A percentile compares a stretch with the other conserved stretches of the same genome.
Conservation (phyloP, 176 grass and related monocot species). For the Oryza meridionalis region DNA sequence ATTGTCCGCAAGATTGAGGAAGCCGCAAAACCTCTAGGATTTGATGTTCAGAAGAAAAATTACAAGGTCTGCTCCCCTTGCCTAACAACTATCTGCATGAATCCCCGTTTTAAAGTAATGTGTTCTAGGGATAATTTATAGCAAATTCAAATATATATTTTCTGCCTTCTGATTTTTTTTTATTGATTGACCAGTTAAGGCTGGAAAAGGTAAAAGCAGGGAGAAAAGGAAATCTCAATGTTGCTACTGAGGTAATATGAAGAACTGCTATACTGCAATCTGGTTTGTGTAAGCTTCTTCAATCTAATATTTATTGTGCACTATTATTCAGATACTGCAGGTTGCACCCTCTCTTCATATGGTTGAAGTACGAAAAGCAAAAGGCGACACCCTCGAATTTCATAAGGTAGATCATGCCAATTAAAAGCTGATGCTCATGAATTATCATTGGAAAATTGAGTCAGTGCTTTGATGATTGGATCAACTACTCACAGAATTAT, state of each 20-base stretch:
- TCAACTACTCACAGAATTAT: background rate
- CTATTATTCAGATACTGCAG: slow-evolving; percentile 77
- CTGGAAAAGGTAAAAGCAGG: slow-evolving; percentile 86
- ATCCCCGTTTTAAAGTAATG: background rate
- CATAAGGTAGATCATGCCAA: slow-evolving; percentile 71
- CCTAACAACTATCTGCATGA: background rate
- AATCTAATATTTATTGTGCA: slow-evolving; percentile 27
- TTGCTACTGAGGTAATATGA: slow-evolving; percentile 75
- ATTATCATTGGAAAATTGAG: slow-evolving; percentile 5
- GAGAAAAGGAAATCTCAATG: slow-evolving; percentile 95
- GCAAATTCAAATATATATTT: background rate
- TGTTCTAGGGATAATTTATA: background rate
- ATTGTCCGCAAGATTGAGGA: slow-evolving; percentile 97
- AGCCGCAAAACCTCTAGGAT: slow-evolving; percentile 97
- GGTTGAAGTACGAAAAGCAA: slow-evolving; percentile 92
- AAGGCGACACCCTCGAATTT: slow-evolving; percentile 94
- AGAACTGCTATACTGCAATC: slow-evolving; percentile 18
- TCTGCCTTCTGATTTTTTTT: slow-evolving; percentile 19
- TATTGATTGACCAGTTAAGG: slow-evolving; percentile 63
- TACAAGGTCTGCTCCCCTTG: slow-evolving; percentile 61
- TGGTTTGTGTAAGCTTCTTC: background rate
- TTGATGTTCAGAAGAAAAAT: slow-evolving; percentile 95
- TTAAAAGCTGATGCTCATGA: slow-evolving; percentile 21
- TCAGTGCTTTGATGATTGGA: background rate
- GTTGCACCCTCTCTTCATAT: slow-evolving; percentile 92